Evolutionary conservation across 2,329 filamentous ascomycete species (phyloP).

Genomic region (Dactylellina cionopaga): DNA sequence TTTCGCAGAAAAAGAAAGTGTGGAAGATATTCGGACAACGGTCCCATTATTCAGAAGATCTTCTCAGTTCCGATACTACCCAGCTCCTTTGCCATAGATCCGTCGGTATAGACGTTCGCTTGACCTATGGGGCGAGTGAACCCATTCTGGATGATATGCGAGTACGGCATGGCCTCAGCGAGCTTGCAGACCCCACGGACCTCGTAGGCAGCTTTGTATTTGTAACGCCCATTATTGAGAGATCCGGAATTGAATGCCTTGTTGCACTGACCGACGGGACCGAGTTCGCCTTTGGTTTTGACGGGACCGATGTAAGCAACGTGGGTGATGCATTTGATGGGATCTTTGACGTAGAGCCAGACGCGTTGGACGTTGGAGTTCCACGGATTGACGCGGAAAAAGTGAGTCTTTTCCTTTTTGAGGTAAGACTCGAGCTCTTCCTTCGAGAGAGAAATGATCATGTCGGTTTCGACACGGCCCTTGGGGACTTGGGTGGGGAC

Average conservation of each 20-base stretch:
- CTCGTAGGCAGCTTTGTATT: slow-evolving; percentile 23
- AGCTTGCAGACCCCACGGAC: neutral
- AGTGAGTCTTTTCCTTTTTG: neutral
- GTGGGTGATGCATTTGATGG: slow-evolving; percentile 20
- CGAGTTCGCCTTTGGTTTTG: slow-evolving; percentile 11
- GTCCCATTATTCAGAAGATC: neutral
- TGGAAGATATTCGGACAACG: too few relatives aligned
- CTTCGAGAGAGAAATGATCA: slow-evolving; percentile 12
- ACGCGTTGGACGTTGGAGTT: neutral
- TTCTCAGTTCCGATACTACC: neutral
- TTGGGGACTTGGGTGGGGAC: neutral
- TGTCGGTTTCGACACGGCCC: slow-evolving; percentile 8
- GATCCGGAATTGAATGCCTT: slow-evolving; percentile 19
- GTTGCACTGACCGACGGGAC: neutral
- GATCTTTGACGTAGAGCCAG: slow-evolving; percentile 34
- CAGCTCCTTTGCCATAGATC: neutral
- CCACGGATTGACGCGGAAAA: slow-evolving; percentile 24
- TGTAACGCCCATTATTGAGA: neutral
- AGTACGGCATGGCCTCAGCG: neutral
- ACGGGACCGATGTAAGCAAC: slow-evolving; percentile 14
- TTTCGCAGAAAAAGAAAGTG: too few relatives aligned
- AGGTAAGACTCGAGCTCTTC: neutral
- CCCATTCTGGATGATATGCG: neutral
- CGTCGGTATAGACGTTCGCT: slow-evolving; percentile 9
- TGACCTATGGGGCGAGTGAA: slow-evolving; percentile 1